Evolutionary conservation across 768 basidiomycete species (phyloP).

Genomic region (Clavaria fumosa): DNA sequence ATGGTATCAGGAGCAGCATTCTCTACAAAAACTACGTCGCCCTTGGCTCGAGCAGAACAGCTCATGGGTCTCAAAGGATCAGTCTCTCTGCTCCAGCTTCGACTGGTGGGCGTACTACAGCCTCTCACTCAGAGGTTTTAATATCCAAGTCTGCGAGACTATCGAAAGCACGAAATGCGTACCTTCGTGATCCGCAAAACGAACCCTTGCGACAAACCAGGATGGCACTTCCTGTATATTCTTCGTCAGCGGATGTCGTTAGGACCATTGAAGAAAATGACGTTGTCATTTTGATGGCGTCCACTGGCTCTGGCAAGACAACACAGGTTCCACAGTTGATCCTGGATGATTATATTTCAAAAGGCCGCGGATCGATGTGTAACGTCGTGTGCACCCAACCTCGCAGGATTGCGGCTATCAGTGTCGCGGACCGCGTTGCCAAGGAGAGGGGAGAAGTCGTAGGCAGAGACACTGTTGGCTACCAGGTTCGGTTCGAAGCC

Average conservation of each 20-base stretch:
- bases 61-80: too few relatives aligned
- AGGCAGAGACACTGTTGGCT: slow-evolving; percentile 59
- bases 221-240: slow-evolving; percentile 57
- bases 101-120: slow-evolving; percentile 1
- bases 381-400: slow-evolving; percentile 93
- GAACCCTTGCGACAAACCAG: slow-evolving; percentile 56
- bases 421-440: slow-evolving; percentile 81
- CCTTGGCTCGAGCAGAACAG: slow-evolving; percentile 12
- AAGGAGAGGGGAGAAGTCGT: slow-evolving; percentile 67
- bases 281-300: slow-evolving; percentile 80
- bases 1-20: slow-evolving; percentile 43
- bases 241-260: slow-evolving; percentile 50
- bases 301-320: slow-evolving; percentile 87
- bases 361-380: slow-evolving; percentile 68
- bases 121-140: slow-evolving; percentile 5
- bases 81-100: too few relatives aligned
- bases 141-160: slow-evolving; percentile 38
- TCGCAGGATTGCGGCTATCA: slow-evolving; percentile 79
- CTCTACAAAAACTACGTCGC: slow-evolving; percentile 54
- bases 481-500: slow-evolving; percentile 83
- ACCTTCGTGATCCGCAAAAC: slow-evolving; percentile 42
- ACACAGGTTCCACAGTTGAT: slow-evolving; percentile 91
- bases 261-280: slow-evolving; percentile 58
- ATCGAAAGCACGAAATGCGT: slow-evolving; percentile 34
- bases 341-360: slow-evolving; percentile 66